These are phyloP conservation scores for Mortierella sp. DNA, from an alignment of 371 early-diverging fungal genomes.

Conservation along the genomic window DNA sequence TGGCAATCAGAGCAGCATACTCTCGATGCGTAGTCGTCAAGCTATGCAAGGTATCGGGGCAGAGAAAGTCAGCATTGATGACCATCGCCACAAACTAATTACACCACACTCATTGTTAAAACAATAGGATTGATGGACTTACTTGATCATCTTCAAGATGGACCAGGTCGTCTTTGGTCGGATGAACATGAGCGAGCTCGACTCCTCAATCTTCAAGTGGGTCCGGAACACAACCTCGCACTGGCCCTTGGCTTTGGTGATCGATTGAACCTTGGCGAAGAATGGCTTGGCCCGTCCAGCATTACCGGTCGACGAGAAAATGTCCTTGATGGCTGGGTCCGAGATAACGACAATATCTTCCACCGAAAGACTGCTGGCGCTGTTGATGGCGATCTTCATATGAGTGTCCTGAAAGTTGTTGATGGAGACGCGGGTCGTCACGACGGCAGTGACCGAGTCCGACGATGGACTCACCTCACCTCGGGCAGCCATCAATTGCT, in stretches of 20 bases:
- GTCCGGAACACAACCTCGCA: constrained; percentile 61
- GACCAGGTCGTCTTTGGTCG: constrained; percentile 57
- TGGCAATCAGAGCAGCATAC: constrained; percentile 80
- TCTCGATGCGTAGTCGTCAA: constrained; percentile 89
- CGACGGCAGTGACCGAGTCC: constrained; percentile 61
- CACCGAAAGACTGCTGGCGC: constrained; percentile 36
- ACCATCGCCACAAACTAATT: not conserved
- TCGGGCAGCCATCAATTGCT: constrained; percentile 79
- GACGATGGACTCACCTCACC: constrained; percentile 70
- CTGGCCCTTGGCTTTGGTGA: constrained; percentile 60
- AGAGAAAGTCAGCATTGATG: not conserved
- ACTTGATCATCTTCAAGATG: constrained; percentile 58
- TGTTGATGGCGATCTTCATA: constrained; percentile 57
- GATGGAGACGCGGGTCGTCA: constrained; percentile 71
- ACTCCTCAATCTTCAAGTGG: constrained; percentile 52
- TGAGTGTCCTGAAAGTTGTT: constrained; percentile 85
- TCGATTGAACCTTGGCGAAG: constrained; percentile 71
- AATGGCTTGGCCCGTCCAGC: constrained; percentile 58
- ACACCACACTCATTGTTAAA: not conserved
- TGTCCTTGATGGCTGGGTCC: constrained; percentile 43
- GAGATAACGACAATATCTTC: constrained; percentile 44
- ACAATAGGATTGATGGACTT: constrained; percentile 54
- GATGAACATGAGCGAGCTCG: constrained; percentile 57
- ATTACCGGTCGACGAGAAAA: constrained; percentile 30
- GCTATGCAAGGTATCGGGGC: constrained; percentile 45